Evolutionary conservation across 805 yeast genomes (phyloP).

Genomic region (Ogataea nakhonphanomensis): DNA sequence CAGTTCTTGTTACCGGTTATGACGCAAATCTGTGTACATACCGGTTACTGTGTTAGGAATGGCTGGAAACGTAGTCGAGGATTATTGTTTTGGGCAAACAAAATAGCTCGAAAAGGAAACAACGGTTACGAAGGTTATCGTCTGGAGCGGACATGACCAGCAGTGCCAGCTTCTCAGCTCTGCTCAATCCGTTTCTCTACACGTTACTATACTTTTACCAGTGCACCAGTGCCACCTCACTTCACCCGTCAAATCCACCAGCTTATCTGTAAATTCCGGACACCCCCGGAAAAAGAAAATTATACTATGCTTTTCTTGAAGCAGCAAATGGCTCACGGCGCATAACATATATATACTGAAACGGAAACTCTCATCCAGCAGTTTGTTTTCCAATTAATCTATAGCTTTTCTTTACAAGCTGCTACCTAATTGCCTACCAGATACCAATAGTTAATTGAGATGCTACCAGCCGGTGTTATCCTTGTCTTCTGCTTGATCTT

Average conservation of each 20-base stretch:
- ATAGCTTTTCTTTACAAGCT: conserved; percentile 9
- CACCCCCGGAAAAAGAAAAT: conserved; percentile 13
- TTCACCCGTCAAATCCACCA: not conserved
- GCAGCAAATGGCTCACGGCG: conserved; percentile 8
- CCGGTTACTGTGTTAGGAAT: not conserved
- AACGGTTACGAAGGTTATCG: not conserved
- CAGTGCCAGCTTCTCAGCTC: not conserved
- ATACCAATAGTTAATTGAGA: conserved; percentile 26
- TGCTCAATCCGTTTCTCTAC: not conserved
- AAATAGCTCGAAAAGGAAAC: not conserved
- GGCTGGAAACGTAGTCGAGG: not conserved
- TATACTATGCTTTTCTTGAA: conserved; percentile 3
- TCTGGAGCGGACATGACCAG: not conserved
- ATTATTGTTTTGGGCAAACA: conserved; percentile 3
- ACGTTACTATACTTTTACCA: not conserved
- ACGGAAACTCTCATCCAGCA: conserved; percentile 8
- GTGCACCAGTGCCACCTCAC: too few relatives aligned
- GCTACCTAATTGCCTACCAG: conserved; percentile 9
- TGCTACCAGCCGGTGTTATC: conserved; percentile 67
- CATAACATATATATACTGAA: conserved; percentile 12
- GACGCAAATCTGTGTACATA: not conserved
- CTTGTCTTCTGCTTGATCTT: conserved; percentile 54
- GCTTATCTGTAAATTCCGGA: conserved; percentile 6
- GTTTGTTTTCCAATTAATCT: conserved; percentile 11
- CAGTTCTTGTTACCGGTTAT: conserved; percentile 1